A percentile compares a stretch with the other conserved stretches of the same genome.
phyloP scores from a whole-genome alignment of 495 filamentous ascomycete species.

The Paragyromitra xinjiangensis region DNA sequence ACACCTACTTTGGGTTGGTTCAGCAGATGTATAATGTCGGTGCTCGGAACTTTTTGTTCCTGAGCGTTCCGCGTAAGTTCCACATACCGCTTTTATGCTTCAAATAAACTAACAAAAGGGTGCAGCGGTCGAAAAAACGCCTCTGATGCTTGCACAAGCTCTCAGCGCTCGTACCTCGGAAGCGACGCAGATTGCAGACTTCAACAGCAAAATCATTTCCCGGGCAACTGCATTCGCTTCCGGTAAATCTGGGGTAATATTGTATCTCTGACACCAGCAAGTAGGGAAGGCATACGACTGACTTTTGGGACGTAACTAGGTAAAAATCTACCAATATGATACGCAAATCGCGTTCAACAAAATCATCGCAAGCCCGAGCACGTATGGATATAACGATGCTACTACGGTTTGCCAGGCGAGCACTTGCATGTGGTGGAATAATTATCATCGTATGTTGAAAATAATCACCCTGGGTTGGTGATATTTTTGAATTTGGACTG shows the following conservation, averaged over 20 bases:
- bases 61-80: slow-evolving; percentile 69
- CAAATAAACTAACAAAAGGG: background rate
- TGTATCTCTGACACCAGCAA: background rate
- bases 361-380: slow-evolving; percentile 65
- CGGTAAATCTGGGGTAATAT: slow-evolving; percentile 51
- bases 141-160: slow-evolving; percentile 61
- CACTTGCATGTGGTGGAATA: slow-evolving; percentile 58
- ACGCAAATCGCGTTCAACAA: slow-evolving; percentile 60
- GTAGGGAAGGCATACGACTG: background rate
- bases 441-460: slow-evolving; percentile 60
- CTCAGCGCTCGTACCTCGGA: slow-evolving; percentile 51
- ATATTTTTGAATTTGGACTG: slow-evolving; percentile 58
- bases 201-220: slow-evolving; percentile 59
- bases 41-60: slow-evolving; percentile 75
- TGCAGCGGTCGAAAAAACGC: slow-evolving; percentile 69
- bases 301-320: background rate
- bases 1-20: slow-evolving; percentile 65
- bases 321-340: slow-evolving; percentile 27
- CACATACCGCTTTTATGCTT: background rate
- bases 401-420: slow-evolving; percentile 64
- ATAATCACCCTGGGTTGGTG: slow-evolving; percentile 38
- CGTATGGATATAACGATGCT: slow-evolving; percentile 63
- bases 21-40: slow-evolving; percentile 69
- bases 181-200: slow-evolving; percentile 47
- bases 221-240: slow-evolving; percentile 62